phyloP scores from a whole-genome alignment of 139 green algal species.

The Chlorella sp. region DNA sequence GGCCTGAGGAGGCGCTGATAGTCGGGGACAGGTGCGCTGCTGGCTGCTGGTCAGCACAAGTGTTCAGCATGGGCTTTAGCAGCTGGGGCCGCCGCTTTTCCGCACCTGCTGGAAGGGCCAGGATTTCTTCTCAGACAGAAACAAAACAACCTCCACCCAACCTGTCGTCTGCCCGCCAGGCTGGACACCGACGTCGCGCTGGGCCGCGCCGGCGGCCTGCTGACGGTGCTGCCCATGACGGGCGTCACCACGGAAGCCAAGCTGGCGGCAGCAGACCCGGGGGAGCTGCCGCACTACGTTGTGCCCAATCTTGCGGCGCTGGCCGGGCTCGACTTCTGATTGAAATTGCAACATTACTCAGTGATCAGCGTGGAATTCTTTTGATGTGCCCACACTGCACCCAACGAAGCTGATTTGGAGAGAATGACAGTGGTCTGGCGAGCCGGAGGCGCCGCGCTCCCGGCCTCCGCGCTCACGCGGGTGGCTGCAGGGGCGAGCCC shows the following conservation, averaged over 20 bases:
- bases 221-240: slow-evolving; percentile 65
- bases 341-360: background rate
- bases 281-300: slow-evolving; percentile 48
- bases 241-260: slow-evolving; percentile 48
- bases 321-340: slow-evolving; percentile 37
- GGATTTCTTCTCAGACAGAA: too few species aligned
- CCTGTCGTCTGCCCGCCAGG: background rate
- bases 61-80: too few species aligned
- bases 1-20: slow-evolving; percentile 55
- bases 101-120: too few species aligned
- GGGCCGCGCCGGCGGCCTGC: slow-evolving; percentile 58
- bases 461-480: too few species aligned
- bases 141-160: too few species aligned
- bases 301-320: slow-evolving; percentile 50
- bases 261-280: background rate
- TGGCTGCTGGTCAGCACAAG: too few species aligned
- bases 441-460: too few species aligned
- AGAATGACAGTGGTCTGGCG: too few species aligned
- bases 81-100: too few species aligned
- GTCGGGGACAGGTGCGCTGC: slow-evolving; percentile 58
- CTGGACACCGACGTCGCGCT: slow-evolving; percentile 79
- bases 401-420: too few species aligned
- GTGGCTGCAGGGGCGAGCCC: background rate
- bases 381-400: background rate
- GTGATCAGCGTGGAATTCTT: background rate